A percentile compares a stretch with the other conserved stretches of the same genome.
Evolutionary conservation across 331 rosid species (phyloP).

Genomic region (Cucumis variabilis): DNA sequence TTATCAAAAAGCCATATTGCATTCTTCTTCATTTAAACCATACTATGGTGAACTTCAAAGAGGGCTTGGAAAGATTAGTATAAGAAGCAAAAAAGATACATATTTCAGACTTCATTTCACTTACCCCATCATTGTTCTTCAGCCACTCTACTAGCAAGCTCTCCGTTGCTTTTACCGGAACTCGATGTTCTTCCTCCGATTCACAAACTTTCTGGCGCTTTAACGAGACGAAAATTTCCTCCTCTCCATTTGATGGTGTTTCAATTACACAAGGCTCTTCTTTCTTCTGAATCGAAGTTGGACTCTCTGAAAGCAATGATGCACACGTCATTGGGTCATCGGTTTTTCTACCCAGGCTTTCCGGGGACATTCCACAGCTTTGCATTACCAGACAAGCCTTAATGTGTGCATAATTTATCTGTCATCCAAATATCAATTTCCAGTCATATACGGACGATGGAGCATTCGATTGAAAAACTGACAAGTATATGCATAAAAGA

Average conservation of each 20-base stretch:
- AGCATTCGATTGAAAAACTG: background rate
- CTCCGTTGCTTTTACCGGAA: conserved; percentile 61
- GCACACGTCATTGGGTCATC: conserved; percentile 38
- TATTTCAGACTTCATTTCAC: conserved; percentile 34
- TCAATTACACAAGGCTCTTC: conserved; percentile 39
- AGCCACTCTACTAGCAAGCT: conserved; percentile 72
- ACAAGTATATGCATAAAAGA: background rate
- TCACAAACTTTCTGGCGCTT: conserved; percentile 64
- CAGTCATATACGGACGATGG: background rate
- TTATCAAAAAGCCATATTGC: conserved; percentile 30
- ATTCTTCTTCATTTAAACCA: conserved; percentile 5
- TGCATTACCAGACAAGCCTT: conserved; percentile 65
- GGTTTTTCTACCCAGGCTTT: conserved; percentile 40
- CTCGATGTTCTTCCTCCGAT: conserved; percentile 38
- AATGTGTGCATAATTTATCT: conserved; percentile 78
- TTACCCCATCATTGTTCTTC: conserved; percentile 61
- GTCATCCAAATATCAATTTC: conserved; percentile 37
- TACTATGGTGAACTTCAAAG: background rate
- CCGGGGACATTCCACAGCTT: conserved; percentile 53
- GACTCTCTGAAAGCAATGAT: conserved; percentile 38
- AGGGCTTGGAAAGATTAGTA: background rate
- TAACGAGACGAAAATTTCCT: conserved; percentile 40
- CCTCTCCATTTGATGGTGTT: conserved; percentile 35
- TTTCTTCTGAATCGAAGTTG: conserved; percentile 20
- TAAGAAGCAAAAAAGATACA: background rate